Percentiles rank a stretch among this genome's conserved stretches.
phyloP scores from a whole-genome alignment of 2,329 filamentous ascomycete genomes.

The Fusarium albosuccineum region DNA sequence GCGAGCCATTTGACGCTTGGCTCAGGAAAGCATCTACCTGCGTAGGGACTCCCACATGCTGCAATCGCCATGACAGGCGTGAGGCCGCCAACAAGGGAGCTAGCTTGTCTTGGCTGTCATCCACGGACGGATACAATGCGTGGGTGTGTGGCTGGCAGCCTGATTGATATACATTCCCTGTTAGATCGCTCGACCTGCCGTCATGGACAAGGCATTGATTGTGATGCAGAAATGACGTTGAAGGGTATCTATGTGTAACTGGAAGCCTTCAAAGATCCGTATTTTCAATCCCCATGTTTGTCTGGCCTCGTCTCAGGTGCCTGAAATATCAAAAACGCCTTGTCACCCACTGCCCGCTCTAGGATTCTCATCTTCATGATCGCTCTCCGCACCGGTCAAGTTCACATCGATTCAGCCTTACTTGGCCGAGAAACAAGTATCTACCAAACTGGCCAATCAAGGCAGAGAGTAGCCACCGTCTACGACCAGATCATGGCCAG shows the following conservation, averaged over 20 bases:
- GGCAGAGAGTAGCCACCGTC: conserved; percentile 79
- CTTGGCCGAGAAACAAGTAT: not conserved
- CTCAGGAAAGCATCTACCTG: not conserved
- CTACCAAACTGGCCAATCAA: conserved; percentile 46
- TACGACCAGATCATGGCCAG: conserved; percentile 78
- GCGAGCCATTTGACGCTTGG: conserved; percentile 1
- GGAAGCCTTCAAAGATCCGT: not conserved
- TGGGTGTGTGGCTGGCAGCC: conserved; percentile 5
- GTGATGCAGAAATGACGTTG: conserved; percentile 9
- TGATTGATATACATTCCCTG: not conserved
- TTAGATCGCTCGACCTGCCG: not conserved
- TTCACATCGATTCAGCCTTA: not conserved
- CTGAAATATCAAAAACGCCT: not conserved
- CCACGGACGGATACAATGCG: no score
- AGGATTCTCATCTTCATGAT: conserved; percentile 1
- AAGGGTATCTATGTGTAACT: conserved; percentile 2
- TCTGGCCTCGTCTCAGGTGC: not conserved
- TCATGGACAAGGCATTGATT: not conserved
- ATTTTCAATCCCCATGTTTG: conserved; percentile 12
- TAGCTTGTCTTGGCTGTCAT: conserved; percentile 1
- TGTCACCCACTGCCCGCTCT: not conserved
- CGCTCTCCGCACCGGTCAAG: not conserved
- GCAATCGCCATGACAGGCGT: not conserved
- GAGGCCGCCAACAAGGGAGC: conserved; percentile 3
- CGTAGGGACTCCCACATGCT: not conserved